These are phyloP conservation scores for Microbotryum saponariae DNA, from an alignment of 1,284 basidiomycete species.

Conservation along the genomic window DNA sequence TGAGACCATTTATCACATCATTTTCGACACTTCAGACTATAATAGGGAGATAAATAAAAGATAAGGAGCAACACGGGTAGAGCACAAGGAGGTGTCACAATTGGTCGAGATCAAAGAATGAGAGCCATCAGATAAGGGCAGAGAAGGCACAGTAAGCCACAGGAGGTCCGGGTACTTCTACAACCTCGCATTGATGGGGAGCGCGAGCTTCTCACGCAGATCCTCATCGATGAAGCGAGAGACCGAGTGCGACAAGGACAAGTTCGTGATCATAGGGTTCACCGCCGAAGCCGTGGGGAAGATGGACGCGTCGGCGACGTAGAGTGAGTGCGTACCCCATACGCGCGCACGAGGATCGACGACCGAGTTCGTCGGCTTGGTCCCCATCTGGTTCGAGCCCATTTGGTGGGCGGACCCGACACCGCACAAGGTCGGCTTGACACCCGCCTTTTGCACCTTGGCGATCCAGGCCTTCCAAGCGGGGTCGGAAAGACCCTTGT, in stretches of 20 bases:
- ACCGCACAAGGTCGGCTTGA: slow-evolving; percentile 12
- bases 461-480: slow-evolving; percentile 38
- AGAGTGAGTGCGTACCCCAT: slow-evolving; percentile 44
- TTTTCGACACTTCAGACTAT: too few species aligned
- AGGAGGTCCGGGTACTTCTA: too few species aligned
- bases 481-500: slow-evolving; percentile 30
- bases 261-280: slow-evolving; percentile 46
- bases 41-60: too few species aligned
- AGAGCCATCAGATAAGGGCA: too few species aligned
- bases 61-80: too few species aligned
- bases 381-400: slow-evolving; percentile 41
- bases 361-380: slow-evolving; percentile 38
- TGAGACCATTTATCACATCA: too few species aligned
- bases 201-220: not conserved
- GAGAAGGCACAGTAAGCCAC: too few species aligned
- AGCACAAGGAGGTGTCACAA: too few species aligned
- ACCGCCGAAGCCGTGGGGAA: slow-evolving; percentile 45
- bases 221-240: slow-evolving; percentile 23
- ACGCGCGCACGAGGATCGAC: slow-evolving; percentile 44
- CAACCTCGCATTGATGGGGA: slow-evolving; percentile 5
- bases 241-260: slow-evolving; percentile 24
- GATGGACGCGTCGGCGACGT: slow-evolving; percentile 45
- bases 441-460: slow-evolving; percentile 24
- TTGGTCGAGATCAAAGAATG: too few species aligned
- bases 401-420: slow-evolving; percentile 42